Percentiles rank a stretch among this genome's conserved stretches.
Evolutionary conservation across 2,329 filamentous ascomycete species (phyloP).

Genomic region (Fusarium heterosporum): DNA sequence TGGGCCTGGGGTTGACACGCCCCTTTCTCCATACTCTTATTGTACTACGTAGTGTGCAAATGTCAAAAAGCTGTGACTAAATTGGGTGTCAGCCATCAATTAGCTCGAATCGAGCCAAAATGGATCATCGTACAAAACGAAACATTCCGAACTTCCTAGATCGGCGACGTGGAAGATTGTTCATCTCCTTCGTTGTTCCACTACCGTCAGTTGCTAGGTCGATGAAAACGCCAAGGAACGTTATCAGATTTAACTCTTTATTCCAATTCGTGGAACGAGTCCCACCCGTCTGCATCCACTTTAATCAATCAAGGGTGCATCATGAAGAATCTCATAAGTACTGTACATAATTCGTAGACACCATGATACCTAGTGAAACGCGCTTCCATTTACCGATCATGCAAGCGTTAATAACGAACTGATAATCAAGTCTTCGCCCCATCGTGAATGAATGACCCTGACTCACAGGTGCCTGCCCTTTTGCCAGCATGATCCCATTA

Average conservation of each 20-base stretch:
- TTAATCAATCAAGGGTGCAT: constrained; percentile 33
- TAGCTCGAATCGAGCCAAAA: not conserved
- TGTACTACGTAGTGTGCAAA: not conserved
- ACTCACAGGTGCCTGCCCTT: constrained; percentile 37
- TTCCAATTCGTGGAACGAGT: constrained; percentile 21
- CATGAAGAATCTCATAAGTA: not conserved
- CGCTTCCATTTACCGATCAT: constrained; percentile 17
- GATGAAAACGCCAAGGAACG: constrained; percentile 42
- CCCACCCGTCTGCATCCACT: constrained; percentile 24
- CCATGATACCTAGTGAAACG: constrained; percentile 35
- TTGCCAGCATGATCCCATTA: constrained; percentile 3
- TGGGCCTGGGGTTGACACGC: constrained; percentile 3
- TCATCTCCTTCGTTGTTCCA: constrained; percentile 3
- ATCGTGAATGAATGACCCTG: constrained; percentile 29
- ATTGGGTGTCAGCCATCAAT: not conserved
- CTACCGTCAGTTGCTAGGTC: constrained; percentile 34
- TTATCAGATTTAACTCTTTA: constrained; percentile 45
- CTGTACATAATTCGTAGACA: constrained; percentile 22
- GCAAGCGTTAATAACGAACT: not conserved
- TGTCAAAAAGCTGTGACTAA: not conserved
- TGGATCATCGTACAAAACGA: not conserved
- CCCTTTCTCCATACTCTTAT: constrained; percentile 5
- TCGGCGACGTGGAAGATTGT: not conserved
- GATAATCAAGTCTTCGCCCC: not conserved
- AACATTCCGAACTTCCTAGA: not conserved